A percentile compares a stretch with the other conserved stretches of the same genome.
phyloP scores from a whole-genome alignment of 2,329 filamentous ascomycete genomes.

The Stagonosporopsis cucurbitacearum region DNA sequence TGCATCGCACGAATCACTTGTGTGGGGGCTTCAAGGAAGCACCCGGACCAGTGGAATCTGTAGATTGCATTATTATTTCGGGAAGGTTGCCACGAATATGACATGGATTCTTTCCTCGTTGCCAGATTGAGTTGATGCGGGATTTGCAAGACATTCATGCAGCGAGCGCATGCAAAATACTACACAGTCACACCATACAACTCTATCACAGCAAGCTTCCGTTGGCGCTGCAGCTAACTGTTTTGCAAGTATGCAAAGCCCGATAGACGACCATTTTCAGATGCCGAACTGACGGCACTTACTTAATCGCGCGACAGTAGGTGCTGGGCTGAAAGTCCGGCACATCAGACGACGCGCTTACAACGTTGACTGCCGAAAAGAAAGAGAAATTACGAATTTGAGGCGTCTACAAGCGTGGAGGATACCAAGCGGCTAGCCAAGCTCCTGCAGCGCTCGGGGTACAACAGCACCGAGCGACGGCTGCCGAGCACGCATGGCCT shows the following conservation, averaged over 20 bases:
- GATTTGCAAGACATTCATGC: no score
- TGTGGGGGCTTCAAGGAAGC: no score
- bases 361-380: neutral
- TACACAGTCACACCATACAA: neutral
- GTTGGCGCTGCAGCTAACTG: conserved; percentile 2
- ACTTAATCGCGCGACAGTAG: no score
- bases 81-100: no score
- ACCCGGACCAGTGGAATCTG: no score
- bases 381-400: neutral
- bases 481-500: neutral
- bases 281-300: neutral
- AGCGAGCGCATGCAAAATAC: neutral
- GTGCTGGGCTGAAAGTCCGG: neutral
- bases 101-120: no score
- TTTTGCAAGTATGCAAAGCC: neutral
- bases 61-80: no score
- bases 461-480: neutral
- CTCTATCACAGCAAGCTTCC: neutral
- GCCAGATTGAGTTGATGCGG: no score
- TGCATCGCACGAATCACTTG: no score
- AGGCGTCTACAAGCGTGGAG: neutral
- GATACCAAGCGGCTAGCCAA: conserved; percentile 7
- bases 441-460: conserved; percentile 1
- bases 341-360: neutral
- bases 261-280: neutral